Evolutionary conservation across 495 filamentous ascomycete genomes (phyloP), one percentile per base, ranked within the genome.

Genomic region (Talaromyces nanjingensis): DNA sequence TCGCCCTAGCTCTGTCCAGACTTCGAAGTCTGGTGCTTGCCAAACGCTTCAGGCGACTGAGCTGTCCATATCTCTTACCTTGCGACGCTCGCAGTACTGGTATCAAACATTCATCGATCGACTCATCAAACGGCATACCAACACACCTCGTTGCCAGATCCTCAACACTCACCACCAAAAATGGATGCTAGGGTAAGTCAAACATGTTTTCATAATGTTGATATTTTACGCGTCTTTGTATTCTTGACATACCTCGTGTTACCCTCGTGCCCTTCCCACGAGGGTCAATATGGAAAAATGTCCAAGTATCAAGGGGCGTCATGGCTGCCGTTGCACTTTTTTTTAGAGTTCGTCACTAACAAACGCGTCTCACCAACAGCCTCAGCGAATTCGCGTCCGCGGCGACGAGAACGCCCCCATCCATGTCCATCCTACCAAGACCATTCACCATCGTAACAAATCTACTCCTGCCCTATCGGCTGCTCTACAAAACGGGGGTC

Each of bases 391-490:
- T 69, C 84, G 84, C 71, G 79, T 85, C 65, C 80, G 81, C 68
- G 82, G 86, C 68, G 90, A 92, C 78, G 94, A 98, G 75, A 93
- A 93, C 73, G 79, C 79, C 24, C 79, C 85, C 20, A 74, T 83
- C 55, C 68, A 76, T 24, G 63, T 77, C n/a, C 71, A 76, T 16
- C 65, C 78, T 55, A 81, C 81, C 65, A 91, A 87, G 71, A 73
- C 83, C 29, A 74, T 89, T 63, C 90, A 92, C 67, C 88, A 93
- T 69, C 88, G 87, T 27, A 88, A 91, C 77, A 96, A 93, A 74
- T 94, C 91, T 0, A 87, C 85, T 8, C 82, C 89, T 22, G 89
- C 87, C 53, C 75, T 92, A 54, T 84, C 82, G 54, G 76, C 78
- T 25, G 75, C 86, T 65, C 66, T 81, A 16, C 77, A 84, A 55